phyloP scores from a whole-genome alignment of 345 rosid genomes.

The Durio zibethinus region DNA sequence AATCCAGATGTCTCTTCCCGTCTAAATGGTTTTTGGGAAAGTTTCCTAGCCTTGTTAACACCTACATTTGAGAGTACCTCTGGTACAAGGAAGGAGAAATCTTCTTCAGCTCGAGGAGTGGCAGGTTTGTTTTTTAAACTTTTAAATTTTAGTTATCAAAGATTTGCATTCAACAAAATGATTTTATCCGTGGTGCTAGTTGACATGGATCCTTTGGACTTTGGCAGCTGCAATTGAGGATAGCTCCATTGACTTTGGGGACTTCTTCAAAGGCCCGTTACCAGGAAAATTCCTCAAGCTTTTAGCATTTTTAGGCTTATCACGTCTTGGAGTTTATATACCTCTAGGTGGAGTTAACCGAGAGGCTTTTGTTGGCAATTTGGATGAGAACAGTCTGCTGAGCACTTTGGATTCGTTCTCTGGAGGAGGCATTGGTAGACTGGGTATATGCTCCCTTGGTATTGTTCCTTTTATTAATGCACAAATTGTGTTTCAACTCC shows the following conservation, averaged over 20 bases:
- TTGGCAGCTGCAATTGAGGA: conserved; percentile 93
- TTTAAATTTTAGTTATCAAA: background rate
- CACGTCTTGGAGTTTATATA: conserved; percentile 88
- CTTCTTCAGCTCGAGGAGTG: conserved; percentile 45
- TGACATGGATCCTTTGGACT: conserved; percentile 26
- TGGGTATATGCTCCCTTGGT: conserved; percentile 94
- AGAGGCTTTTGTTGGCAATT: conserved; percentile 88
- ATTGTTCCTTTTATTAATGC: conserved; percentile 97
- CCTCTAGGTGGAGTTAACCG: conserved; percentile 97
- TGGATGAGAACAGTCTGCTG: conserved; percentile 84
- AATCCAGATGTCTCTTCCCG: conserved; percentile 46
- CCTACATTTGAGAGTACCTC: too few relatives aligned
- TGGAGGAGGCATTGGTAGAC: conserved; percentile 96
- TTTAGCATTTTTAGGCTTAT: conserved; percentile 75
- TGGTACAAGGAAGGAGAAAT: too few relatives aligned
- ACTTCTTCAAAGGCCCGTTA: conserved; percentile 90
- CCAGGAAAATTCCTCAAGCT: conserved; percentile 94
- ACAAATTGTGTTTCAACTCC: conserved; percentile 95
- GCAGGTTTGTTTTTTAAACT: conserved; percentile 53
- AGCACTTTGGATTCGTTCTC: conserved; percentile 96
- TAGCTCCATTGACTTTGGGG: conserved; percentile 95
- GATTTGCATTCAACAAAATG: background rate
- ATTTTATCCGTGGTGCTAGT: conserved; percentile 9
- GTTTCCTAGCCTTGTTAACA: too few relatives aligned
- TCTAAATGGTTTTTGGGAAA: conserved; percentile 23